Evolutionary conservation across 164 flowering plant species (phyloP).

Genomic region (Magnolia kwangsiensis): DNA sequence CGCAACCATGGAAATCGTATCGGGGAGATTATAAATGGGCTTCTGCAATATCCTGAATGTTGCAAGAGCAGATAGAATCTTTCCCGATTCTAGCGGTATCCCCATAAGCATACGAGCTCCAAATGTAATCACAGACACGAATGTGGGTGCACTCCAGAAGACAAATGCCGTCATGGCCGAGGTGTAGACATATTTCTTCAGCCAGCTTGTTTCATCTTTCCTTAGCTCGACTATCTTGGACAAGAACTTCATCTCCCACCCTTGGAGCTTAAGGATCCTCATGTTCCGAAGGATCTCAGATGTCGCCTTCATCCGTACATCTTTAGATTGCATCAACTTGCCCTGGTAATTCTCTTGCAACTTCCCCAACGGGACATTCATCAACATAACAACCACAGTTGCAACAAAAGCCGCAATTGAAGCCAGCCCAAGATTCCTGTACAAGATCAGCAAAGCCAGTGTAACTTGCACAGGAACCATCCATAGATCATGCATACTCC

Average conservation of each 20-base stretch:
- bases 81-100: constrained; percentile 64
- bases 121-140: constrained; percentile 60
- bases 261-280: constrained; percentile 82
- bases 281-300: constrained; percentile 69
- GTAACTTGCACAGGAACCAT: constrained; percentile 48
- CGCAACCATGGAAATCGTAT: constrained; percentile 51
- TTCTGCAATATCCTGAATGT: constrained; percentile 69
- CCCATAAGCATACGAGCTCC: constrained; percentile 52
- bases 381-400: constrained; percentile 49
- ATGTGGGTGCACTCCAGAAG: constrained; percentile 62
- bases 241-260: constrained; percentile 74
- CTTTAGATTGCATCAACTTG: constrained; percentile 67
- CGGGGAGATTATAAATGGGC: constrained; percentile 65
- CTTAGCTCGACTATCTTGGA: constrained; percentile 50
- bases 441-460: constrained; percentile 57
- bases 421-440: constrained; percentile 64
- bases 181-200: constrained; percentile 48
- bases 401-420: constrained; percentile 49
- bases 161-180: constrained; percentile 38
- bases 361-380: constrained; percentile 51
- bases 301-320: constrained; percentile 64
- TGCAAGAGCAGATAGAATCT: constrained; percentile 70
- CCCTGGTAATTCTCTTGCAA: constrained; percentile 48
- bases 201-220: constrained; percentile 51
- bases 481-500: constrained; percentile 75